Conservation (phyloP, 108 stramenopile species). For the Thalassiosira profunda region DNA sequence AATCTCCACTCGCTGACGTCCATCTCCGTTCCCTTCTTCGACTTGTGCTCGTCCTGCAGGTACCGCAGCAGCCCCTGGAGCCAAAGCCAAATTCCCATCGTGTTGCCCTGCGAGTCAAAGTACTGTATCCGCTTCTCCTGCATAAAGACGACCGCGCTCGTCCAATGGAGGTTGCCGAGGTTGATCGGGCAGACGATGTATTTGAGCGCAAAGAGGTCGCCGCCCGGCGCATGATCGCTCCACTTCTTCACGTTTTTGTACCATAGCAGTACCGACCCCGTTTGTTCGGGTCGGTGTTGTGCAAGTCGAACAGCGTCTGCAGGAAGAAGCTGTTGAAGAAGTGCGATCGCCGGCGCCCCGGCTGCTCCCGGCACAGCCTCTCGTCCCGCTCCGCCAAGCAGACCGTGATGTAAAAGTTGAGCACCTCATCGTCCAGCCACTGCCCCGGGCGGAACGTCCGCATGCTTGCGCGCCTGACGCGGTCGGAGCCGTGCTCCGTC, state of each 20-base stretch:
- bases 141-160: conserved; percentile 80
- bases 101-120: conserved; percentile 60
- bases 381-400: conserved; percentile 72
- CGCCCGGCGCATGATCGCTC: conserved; percentile 77
- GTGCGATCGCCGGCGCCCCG: conserved; percentile 59
- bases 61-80: conserved; percentile 57
- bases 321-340: conserved; percentile 94
- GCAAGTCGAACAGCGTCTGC: conserved; percentile 79
- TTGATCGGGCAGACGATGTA: conserved; percentile 89
- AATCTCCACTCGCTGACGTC: conserved; percentile 63
- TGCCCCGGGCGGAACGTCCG: conserved; percentile 52
- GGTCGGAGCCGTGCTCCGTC: conserved; percentile 49
- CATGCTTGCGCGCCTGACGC: conserved; percentile 54
- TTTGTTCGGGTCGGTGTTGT: conserved; percentile 26
- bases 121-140: conserved; percentile 68
- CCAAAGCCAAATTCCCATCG: conserved; percentile 48
- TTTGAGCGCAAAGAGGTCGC: conserved; percentile 85
- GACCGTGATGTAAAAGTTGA: conserved; percentile 85
- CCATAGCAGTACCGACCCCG: conserved; percentile 73
- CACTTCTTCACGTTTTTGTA: conserved; percentile 86
- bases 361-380: conserved; percentile 47
- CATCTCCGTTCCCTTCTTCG: conserved; percentile 57
- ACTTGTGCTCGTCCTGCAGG: conserved; percentile 67
- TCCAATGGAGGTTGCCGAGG: conserved; percentile 81
- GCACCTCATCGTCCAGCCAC: conserved; percentile 95